Evolutionary conservation across 345 rosid species (phyloP).

Genomic region (Raphanus sativus): DNA sequence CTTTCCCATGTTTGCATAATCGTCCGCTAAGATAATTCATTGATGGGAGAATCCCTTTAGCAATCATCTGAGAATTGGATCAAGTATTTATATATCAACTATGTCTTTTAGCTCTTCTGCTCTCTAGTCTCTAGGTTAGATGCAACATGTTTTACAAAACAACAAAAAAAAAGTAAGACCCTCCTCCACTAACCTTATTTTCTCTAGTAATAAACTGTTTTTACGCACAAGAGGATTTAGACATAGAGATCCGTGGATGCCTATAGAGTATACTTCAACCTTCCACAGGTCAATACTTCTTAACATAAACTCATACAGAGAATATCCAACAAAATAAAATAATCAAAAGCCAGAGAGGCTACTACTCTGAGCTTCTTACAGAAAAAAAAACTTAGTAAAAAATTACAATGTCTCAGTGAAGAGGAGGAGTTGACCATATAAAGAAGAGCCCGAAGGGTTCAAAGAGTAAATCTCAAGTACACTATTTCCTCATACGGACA

Average conservation of each 20-base stretch:
- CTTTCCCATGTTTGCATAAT: neutral
- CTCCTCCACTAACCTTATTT: neutral
- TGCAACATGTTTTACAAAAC: neutral
- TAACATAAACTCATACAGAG: neutral
- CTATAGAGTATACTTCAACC: neutral
- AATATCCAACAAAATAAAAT: neutral
- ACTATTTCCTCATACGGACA: constrained; percentile 35
- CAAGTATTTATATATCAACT: neutral
- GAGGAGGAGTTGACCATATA: neutral
- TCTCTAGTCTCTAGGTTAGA: neutral
- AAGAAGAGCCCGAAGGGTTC: constrained; percentile 5
- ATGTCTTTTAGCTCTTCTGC: neutral
- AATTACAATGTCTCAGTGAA: neutral
- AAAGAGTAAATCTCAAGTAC: constrained; percentile 29
- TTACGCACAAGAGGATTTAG: neutral
- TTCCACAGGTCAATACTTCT: neutral
- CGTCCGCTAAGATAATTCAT: neutral
- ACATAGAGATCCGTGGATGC: neutral
- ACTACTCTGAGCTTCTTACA: neutral
- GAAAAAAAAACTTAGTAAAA: neutral
- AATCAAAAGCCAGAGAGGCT: neutral
- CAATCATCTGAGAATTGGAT: neutral
- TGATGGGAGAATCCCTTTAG: neutral
- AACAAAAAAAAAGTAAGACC: neutral
- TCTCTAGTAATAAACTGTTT: neutral